Base-by-base conservation (phyloP, 1,284 basidiomycete genomes). In the Marasmius oreades region DNA sequence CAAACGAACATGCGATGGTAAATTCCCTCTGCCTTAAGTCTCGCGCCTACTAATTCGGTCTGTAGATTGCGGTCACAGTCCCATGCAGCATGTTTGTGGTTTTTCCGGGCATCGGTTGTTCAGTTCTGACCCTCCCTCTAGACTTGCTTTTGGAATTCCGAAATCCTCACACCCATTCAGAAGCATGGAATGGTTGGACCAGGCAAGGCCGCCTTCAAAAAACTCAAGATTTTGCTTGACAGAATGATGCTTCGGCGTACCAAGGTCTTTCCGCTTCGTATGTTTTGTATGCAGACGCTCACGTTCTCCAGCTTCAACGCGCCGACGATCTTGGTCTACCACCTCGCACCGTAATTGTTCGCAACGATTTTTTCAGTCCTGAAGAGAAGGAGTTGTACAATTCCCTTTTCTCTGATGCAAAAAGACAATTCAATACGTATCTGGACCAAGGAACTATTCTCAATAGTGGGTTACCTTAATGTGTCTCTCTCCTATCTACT, bases 261-360 rank as follows among this genome's bases (percentile, higher is more conserved):
- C 33, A 92, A 92, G 76, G 86, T 85, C 60, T 42, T 64, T 60
- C n/a, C 14, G 8, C 2, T n/a, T 42, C 7, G 14, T 31, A 24
- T 24, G 23, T 26, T 28, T 16, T 46, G 39, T 37, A 48, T 50
- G 20, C 20, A 24, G 33, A n/a, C 1, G 42, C 31, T 22, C 16
- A 22, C n/a, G 4, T 14, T 7, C 18, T 52, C 34, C 39, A 93
- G 86, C 75, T 99, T 39, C 92, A 99, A 82, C 84, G 92, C 51
- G 96, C 96, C 1, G 97, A 99, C 67, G 97, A 99, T 70, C 85
- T 99, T 51, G 97, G 95, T 5, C 76, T 99, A n/a, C 97, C 97
- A 2, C 97, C 97, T 3, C 84, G 97, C 39, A 95, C 89, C 0
- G 91, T 99, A 44, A 80, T 92, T 53, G 88, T 99, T 59, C 85